A percentile compares a stretch with the other conserved stretches of the same genome.
Evolutionary conservation across 2,329 filamentous ascomycete species (phyloP).

Genomic region (Fusarium continuum): DNA sequence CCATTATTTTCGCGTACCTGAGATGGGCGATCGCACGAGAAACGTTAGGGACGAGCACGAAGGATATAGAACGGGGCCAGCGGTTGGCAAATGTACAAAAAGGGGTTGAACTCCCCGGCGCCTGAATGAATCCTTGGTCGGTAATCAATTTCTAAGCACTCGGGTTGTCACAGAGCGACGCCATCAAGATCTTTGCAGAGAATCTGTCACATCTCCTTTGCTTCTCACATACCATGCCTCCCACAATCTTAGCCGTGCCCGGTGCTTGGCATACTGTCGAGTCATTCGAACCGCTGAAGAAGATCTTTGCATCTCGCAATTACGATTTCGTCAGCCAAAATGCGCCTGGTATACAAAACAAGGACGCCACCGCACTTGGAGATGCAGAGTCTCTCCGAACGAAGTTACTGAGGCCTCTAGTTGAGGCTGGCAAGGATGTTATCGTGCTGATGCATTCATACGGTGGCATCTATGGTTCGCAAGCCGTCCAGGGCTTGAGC

Average conservation of each 20-base stretch:
- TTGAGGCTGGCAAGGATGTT: slow-evolving; percentile 33
- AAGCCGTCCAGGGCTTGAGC: slow-evolving; percentile 24
- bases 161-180: no score
- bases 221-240: not conserved
- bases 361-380: not conserved
- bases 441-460: slow-evolving; percentile 40
- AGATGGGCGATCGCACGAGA: no score
- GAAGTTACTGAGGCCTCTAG: slow-evolving; percentile 5
- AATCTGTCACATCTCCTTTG: not conserved
- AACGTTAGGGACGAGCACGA: no score
- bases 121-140: no score
- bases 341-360: slow-evolving; percentile 4
- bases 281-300: slow-evolving; percentile 1
- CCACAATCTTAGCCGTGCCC: slow-evolving; percentile 26
- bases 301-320: not conserved
- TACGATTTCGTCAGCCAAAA: slow-evolving; percentile 10
- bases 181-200: not conserved
- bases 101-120: no score
- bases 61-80: no score
- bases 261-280: slow-evolving; percentile 34
- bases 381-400: slow-evolving; percentile 11
- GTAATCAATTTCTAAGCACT: no score
- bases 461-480: slow-evolving; percentile 28
- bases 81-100: no score
- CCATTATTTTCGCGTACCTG: no score